phyloP scores from a whole-genome alignment of 1,284 basidiomycete genomes.

The Phylloboletellus chloephorus region DNA sequence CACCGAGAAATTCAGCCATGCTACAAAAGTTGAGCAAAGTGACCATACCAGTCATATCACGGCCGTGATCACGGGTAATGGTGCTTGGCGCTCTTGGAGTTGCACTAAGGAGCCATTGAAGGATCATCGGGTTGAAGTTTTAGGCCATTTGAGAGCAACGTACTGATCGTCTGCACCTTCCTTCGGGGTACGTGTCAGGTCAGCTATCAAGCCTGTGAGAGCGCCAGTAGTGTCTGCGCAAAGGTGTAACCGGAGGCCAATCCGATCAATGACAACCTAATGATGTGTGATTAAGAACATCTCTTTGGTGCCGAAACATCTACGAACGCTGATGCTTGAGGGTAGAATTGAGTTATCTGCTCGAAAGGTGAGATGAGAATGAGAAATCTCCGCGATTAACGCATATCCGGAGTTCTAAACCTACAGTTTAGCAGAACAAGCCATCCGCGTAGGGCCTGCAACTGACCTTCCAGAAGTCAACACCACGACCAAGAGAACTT shows the following conservation, averaged over 20 bases:
- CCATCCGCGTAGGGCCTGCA: neutral
- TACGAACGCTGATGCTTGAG: constrained; percentile 39
- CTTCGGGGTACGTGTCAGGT: constrained; percentile 41
- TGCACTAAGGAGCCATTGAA: constrained; percentile 11
- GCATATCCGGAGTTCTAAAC: constrained; percentile 59
- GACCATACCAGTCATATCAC: constrained; percentile 32
- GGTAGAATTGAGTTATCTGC: constrained; percentile 29
- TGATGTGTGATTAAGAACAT: constrained; percentile 2
- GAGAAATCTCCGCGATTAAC: constrained; percentile 53
- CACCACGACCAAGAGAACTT: constrained; percentile 27
- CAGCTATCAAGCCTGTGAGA: constrained; percentile 46
- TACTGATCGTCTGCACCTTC: constrained; percentile 37
- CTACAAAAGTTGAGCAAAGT: constrained; percentile 1
- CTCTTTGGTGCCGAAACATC: neutral
- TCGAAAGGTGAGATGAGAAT: constrained; percentile 41
- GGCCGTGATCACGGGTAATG: constrained; percentile 8
- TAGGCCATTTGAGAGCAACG: constrained; percentile 17
- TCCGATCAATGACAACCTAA: constrained; percentile 46
- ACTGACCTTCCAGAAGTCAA: constrained; percentile 68
- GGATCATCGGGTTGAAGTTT: constrained; percentile 2
- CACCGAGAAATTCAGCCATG: constrained; percentile 7
- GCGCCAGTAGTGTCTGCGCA: constrained; percentile 65
- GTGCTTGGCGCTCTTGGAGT: constrained; percentile 10
- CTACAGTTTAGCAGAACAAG: constrained; percentile 12
- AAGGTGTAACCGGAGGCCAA: constrained; percentile 50